These are phyloP conservation scores for Phytophthora parvispora DNA, from an alignment of 352 stramenopile genomes.

Conservation along the genomic window DNA sequence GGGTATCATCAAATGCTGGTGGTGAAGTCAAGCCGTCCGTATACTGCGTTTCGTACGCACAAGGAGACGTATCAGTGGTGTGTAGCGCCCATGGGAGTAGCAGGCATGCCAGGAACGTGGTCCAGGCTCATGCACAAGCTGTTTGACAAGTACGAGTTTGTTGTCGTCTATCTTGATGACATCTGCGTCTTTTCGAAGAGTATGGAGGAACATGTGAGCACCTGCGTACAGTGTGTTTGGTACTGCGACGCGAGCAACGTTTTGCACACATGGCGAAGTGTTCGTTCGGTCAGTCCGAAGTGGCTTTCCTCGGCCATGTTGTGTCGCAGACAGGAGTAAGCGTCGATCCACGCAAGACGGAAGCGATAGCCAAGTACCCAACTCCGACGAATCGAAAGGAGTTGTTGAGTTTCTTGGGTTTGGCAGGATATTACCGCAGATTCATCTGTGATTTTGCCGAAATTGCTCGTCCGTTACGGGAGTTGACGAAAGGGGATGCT, in stretches of 20 bases:
- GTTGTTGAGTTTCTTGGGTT: constrained; percentile 37
- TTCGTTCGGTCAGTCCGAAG: constrained; percentile 16
- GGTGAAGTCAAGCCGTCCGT: constrained; percentile 13
- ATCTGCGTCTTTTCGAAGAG: constrained; percentile 35
- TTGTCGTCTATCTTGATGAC: constrained; percentile 50
- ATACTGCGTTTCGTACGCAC: constrained; percentile 43
- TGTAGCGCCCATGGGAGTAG: constrained; percentile 51
- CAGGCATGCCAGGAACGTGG: constrained; percentile 47
- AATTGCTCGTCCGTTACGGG: constrained; percentile 17
- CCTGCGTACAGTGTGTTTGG: constrained; percentile 27
- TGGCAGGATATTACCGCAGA: constrained; percentile 34
- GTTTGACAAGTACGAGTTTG: constrained; percentile 37
- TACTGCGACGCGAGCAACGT: constrained; percentile 28
- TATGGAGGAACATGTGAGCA: constrained; percentile 29
- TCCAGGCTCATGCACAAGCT: constrained; percentile 42
- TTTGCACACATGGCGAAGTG: constrained; percentile 35
- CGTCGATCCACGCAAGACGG: constrained; percentile 29
- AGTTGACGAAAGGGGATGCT: constrained; percentile 14
- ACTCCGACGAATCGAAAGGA: constrained; percentile 27
- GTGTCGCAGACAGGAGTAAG: constrained; percentile 18
- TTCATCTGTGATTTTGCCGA: constrained; percentile 35
- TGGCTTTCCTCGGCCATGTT: constrained; percentile 41
- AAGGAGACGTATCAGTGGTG: constrained; percentile 54
- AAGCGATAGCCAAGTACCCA: constrained; percentile 23
- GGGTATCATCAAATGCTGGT: constrained; percentile 46